Evolutionary conservation across 495 filamentous ascomycete genomes (phyloP).

Genomic region (Cryomyces minteri): DNA sequence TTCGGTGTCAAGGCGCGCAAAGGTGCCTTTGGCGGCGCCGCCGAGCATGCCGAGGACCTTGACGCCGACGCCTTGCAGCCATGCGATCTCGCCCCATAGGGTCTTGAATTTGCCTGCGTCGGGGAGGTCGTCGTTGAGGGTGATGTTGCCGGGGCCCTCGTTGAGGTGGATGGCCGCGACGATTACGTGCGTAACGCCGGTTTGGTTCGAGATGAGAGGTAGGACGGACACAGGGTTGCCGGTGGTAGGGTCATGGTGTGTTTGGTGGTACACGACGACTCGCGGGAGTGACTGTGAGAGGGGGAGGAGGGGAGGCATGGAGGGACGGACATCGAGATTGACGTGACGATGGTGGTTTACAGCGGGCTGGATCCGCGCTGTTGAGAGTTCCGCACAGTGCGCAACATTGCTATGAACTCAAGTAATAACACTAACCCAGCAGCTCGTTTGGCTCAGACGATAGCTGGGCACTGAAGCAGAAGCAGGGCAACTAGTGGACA

Average conservation of each 20-base stretch:
- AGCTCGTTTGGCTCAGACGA: no score
- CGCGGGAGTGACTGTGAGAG: conserved; percentile 9
- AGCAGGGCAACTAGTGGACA: no score
- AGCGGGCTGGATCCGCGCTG: no score
- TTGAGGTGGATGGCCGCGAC: conserved; percentile 28
- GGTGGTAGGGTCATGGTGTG: conserved; percentile 16
- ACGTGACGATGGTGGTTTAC: neutral
- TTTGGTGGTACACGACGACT: conserved; percentile 26
- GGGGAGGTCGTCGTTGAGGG: conserved; percentile 24
- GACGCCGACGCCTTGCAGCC: conserved; percentile 23
- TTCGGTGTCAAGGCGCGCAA: conserved; percentile 17
- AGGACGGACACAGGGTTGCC: conserved; percentile 22
- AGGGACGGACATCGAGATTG: no score
- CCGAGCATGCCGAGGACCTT: conserved; percentile 27
- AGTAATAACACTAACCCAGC: no score
- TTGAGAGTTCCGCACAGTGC: no score
- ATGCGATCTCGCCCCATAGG: conserved; percentile 23
- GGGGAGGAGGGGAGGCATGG: conserved; percentile 5
- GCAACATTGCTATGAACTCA: no score
- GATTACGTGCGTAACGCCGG: conserved; percentile 27
- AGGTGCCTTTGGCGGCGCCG: conserved; percentile 23
- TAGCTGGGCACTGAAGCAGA: no score
- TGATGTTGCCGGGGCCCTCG: conserved; percentile 22
- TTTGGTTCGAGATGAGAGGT: conserved; percentile 24
- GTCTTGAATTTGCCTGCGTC: conserved; percentile 12